A percentile compares a stretch with the other conserved stretches of the same genome.
Conservation (phyloP, 176 grass and related monocot species). For the Cenchrus purpureus region DNA sequence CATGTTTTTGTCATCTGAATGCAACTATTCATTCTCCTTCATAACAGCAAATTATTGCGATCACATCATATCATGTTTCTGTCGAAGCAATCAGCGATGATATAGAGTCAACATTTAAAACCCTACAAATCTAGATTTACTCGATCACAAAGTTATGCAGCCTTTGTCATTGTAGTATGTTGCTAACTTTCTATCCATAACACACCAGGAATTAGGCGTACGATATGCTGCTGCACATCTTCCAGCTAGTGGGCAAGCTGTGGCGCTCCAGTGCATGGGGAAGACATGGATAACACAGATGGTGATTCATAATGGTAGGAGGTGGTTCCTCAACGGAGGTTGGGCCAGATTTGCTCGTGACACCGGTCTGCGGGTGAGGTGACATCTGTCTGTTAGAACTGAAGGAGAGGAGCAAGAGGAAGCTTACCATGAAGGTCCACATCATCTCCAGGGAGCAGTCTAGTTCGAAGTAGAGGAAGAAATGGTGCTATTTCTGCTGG, state of each 20-base stretch:
- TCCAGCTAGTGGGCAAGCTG: not conserved
- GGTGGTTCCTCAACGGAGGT: constrained; percentile 9
- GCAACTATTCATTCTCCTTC: not conserved
- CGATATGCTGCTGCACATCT: constrained; percentile 29
- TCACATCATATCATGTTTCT: not conserved
- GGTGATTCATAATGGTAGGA: not conserved
- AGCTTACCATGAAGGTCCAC: constrained; percentile 45
- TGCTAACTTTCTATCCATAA: constrained; percentile 23
- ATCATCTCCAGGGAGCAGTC: constrained; percentile 26
- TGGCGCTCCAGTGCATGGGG: constrained; percentile 14
- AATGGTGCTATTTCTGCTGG: not conserved
- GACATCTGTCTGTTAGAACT: constrained; percentile 64
- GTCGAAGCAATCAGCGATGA: not conserved
- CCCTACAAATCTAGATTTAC: not conserved
- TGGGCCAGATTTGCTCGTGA: constrained; percentile 45
- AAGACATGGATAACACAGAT: not conserved
- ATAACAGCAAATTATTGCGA: not conserved
- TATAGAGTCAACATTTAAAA: not conserved
- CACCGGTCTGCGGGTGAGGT: constrained; percentile 41
- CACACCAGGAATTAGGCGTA: constrained; percentile 32
- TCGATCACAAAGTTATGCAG: not conserved
- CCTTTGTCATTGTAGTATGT: not conserved
- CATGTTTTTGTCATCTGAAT: not conserved
- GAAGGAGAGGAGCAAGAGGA: not conserved
- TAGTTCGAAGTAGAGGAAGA: not conserved